These are phyloP conservation scores for Macrotyloma uniflorum DNA, from an alignment of 306 rosid genomes.

Conservation along the genomic window DNA sequence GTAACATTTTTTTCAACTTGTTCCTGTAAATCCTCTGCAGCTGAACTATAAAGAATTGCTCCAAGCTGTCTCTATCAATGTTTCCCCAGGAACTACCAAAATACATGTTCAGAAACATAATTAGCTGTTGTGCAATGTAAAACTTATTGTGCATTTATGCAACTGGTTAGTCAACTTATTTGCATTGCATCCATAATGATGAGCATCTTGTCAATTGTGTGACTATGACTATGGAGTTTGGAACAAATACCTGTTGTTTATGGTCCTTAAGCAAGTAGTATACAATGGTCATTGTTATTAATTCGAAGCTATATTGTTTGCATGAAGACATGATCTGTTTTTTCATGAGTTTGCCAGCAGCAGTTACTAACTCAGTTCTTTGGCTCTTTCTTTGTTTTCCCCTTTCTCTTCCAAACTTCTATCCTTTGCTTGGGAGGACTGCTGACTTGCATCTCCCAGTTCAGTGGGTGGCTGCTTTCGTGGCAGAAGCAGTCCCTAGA, in stretches of 20 bases:
- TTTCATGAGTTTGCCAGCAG: no score
- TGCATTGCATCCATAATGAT: not conserved
- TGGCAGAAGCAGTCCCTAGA: not conserved
- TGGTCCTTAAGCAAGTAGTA: not conserved
- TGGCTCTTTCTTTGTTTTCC: not conserved
- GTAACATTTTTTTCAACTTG: not conserved
- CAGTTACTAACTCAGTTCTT: not conserved
- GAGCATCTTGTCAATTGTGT: not conserved
- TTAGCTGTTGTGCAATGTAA: not conserved
- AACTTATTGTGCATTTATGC: not conserved
- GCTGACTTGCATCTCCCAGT: not conserved
- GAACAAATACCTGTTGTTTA: not conserved
- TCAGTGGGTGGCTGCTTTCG: not conserved
- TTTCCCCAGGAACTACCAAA: not conserved
- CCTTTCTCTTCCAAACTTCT: not conserved
- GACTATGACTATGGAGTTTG: not conserved
- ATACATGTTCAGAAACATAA: not conserved
- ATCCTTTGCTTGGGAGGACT: not conserved
- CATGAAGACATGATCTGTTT: not conserved
- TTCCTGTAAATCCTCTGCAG: not conserved
- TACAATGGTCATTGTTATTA: not conserved
- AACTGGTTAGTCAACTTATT: not conserved
- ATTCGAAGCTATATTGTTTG: conserved; percentile 3
- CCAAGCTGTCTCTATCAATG: not conserved
- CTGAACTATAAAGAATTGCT: not conserved